These are phyloP conservation scores for Salix suchowensis DNA, from an alignment of 345 rosid species.

Conservation along the genomic window DNA sequence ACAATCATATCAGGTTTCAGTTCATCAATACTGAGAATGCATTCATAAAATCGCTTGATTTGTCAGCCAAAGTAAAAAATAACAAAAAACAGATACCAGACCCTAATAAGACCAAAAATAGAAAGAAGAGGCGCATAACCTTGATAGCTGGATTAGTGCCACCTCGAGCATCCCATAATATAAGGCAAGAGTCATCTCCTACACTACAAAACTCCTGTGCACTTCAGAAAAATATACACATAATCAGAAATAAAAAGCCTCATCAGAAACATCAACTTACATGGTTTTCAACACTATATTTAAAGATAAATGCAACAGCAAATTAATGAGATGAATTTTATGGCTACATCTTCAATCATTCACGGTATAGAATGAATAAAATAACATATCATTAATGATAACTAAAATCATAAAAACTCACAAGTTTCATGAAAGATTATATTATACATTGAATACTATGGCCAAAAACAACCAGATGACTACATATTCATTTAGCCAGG, in stretches of 20 bases:
- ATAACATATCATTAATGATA: neutral
- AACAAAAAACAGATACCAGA: neutral
- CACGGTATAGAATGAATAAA: neutral
- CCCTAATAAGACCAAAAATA: neutral
- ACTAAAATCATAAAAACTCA: neutral
- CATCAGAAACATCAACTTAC: conserved; percentile 7
- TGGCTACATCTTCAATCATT: neutral
- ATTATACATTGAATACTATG: neutral
- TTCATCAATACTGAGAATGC: neutral
- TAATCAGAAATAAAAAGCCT: conserved; percentile 22
- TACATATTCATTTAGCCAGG: neutral
- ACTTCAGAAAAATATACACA: conserved; percentile 37
- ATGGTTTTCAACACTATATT: neutral
- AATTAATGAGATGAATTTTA: neutral
- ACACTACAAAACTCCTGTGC: conserved; percentile 98
- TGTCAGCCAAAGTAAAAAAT: neutral
- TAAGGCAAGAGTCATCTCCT: conserved; percentile 98
- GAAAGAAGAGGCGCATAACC: conserved; percentile 32
- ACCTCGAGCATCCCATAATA: conserved; percentile 94
- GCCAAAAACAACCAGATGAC: neutral
- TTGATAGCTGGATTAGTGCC: conserved; percentile 77
- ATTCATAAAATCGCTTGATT: neutral
- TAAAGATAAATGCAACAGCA: neutral
- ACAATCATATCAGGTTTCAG: neutral
- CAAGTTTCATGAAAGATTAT: neutral